Evolutionary conservation across 306 rosid species (phyloP), one percentile per base, ranked within the genome.

Genomic region (Rosa rugosa): DNA sequence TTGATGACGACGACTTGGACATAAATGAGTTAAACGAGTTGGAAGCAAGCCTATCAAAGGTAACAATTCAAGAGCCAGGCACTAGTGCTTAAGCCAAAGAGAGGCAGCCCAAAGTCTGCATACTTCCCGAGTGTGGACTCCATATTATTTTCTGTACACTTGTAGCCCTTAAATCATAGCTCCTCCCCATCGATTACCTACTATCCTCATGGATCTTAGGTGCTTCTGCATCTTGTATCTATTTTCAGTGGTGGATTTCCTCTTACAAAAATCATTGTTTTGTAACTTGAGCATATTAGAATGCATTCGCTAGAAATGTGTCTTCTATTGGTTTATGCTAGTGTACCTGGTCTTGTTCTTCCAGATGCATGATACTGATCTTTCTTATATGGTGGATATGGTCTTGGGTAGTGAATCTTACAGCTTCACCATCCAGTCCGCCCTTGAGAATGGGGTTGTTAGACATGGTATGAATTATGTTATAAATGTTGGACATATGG

Each of bases 11-110:
- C 1, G 91, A 85, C 57, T 79, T 88, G 81, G 89, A 88, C 80
- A 27, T 81, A 31, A 87, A 89, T 20, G 91, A 89, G 86, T 56
- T 87, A 73, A 79, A 87, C 72, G 93, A 87, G 77, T 51, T 89
- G 71, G 91, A 89, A 82, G 91, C 91, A 57, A 87, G 91, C 53
- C 80, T 89, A 68, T 56, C 91, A 49, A 85, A 76, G 84, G 75
- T 84, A 42, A 79, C 91, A 46, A 83, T 85, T 72, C 83, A 83
- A 76, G 71, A 75, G 31, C 71, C 60, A 4, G 79, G 34, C 7
- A 63, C 27, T 14, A 6, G 23, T 60, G 45, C 71, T 25, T 75
- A 75, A 22, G 64, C 59, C 16, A 6, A 17, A 3, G 44, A 45
- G 56, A 18, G 69, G 16, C 34, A 17, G 2, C n/a, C 41, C 10